phyloP scores from a whole-genome alignment of 164 flowering plant species.

The Vitis rupestris region DNA sequence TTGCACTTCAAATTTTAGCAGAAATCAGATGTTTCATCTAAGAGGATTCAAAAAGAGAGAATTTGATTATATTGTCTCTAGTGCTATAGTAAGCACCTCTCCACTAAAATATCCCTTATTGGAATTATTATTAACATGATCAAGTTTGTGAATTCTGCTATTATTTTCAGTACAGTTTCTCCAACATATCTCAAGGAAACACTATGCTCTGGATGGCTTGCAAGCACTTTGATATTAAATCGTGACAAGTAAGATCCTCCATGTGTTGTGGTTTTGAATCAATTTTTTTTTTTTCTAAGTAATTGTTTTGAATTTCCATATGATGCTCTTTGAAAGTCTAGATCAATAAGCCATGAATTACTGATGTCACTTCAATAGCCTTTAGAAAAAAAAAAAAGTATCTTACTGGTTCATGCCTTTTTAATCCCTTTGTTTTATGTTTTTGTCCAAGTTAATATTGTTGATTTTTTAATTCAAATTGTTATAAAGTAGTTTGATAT shows the following conservation, averaged over 20 bases:
- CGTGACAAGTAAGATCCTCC: conserved; percentile 52
- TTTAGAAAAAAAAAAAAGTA: background rate
- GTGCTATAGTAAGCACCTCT: too few species aligned
- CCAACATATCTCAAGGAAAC: conserved; percentile 68
- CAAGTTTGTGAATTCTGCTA: conserved; percentile 22
- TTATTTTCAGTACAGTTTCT: conserved; percentile 63
- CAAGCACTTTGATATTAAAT: conserved; percentile 44
- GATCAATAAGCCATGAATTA: background rate
- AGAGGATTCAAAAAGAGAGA: too few species aligned
- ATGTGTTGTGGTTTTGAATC: background rate
- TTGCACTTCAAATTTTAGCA: too few species aligned
- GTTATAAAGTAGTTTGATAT: too few species aligned
- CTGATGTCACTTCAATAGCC: background rate
- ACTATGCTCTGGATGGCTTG: conserved; percentile 67
- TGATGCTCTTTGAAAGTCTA: background rate
- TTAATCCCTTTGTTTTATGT: background rate
- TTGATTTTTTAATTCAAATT: too few species aligned
- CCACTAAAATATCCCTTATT: background rate
- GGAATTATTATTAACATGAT: background rate
- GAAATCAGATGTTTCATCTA: too few species aligned
- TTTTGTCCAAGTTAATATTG: background rate
- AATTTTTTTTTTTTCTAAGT: background rate
- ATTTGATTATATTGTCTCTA: too few species aligned
- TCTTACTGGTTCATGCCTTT: background rate
- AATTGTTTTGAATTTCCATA: background rate